Percentiles rank a stretch among this genome's conserved stretches.
phyloP scores from a whole-genome alignment of 495 filamentous ascomycete species.

The Xylaria flabelliformis region DNA sequence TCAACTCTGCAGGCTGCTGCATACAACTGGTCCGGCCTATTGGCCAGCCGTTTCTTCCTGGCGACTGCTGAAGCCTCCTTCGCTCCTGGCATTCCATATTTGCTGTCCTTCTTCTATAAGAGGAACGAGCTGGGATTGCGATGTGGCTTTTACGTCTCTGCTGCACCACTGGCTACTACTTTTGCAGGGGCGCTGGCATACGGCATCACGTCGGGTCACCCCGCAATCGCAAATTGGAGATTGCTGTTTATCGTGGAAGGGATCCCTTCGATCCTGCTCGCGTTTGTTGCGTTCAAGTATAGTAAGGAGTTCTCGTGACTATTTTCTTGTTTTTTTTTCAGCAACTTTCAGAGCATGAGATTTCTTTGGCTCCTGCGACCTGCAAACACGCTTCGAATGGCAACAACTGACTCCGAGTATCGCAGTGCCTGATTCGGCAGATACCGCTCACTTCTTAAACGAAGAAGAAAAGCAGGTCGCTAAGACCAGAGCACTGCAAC shows the following conservation, averaged over 20 bases:
- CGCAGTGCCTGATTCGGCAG: conserved; percentile 70
- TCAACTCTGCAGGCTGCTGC: conserved; percentile 51
- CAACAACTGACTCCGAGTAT: too few relatives aligned
- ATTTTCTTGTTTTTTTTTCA: too few relatives aligned
- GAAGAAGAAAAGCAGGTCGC: conserved; percentile 75
- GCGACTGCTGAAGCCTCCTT: conserved; percentile 73
- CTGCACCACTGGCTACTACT: conserved; percentile 80
- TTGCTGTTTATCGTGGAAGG: conserved; percentile 87
- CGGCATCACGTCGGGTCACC: conserved; percentile 75
- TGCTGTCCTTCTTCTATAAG: conserved; percentile 85
- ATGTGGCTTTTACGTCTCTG: conserved; percentile 76
- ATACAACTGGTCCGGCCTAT: conserved; percentile 67
- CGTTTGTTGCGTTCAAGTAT: conserved; percentile 67
- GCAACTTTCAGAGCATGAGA: too few relatives aligned
- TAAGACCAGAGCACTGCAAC: conserved; percentile 64
- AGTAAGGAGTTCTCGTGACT: conserved; percentile 2
- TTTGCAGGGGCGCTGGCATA: conserved; percentile 86
- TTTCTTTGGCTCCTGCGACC: too few relatives aligned
- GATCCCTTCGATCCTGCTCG: conserved; percentile 71
- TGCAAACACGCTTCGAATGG: too few relatives aligned
- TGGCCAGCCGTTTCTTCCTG: conserved; percentile 71
- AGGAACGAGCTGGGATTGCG: conserved; percentile 79
- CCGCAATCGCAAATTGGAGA: conserved; percentile 75
- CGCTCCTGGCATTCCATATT: conserved; percentile 73
- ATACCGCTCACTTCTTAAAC: conserved; percentile 71